Evolutionary conservation across 2,329 filamentous ascomycete species (phyloP), one percentile per base, ranked within the genome.

Genomic region (Neodidymelliopsis sp.): DNA sequence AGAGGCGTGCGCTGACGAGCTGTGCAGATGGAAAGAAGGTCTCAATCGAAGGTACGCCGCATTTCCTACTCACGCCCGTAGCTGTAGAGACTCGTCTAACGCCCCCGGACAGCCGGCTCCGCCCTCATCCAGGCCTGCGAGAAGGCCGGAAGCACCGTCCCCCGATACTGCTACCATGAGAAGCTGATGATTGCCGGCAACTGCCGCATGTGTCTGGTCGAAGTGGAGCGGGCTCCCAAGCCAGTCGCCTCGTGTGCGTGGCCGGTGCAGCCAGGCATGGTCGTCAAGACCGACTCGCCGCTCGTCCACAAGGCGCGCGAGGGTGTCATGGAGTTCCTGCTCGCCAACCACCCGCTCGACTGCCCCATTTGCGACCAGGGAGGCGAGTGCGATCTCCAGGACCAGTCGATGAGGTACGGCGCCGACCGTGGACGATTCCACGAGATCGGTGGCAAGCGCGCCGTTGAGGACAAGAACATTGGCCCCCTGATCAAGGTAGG

Each of bases 111-210:
- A 96, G 93, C 93, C 77, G 93, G 93, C 62, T 94, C 94, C 66
- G 93, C 94, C 71, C 84, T 99, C 69, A 99, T 99, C 74, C 94
- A 99, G 81, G 94, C 94, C 72, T 99, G 94, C 81, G 94, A 99
- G 79, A 97, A 99, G 81, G 94, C 93, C 60, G 94, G 94, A 71
- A 84, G 82, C 61, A 94, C 89, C 56, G 83, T 97, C 70, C 93
- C 93, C 65, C 91, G 92, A 90, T 97, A 96, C 78, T 97, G 93
- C 79, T 97, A 97, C 78, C 93, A 97, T 84, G 93, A 97, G 89
- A 97, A 99, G 80, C 84, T 99, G 65, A 91, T 96, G 88, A 96
- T 99, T 82, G 94, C 94, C 70, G 94, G 94, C 77, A 99, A 97
- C 79, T 99, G 94, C 79, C 91, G 94, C 80, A 99, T 99, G 94